A percentile compares a stretch with the other conserved stretches of the same genome.
Evolutionary conservation across 2,329 filamentous ascomycete genomes (phyloP).

Genomic region (Fusarium incarnatum): DNA sequence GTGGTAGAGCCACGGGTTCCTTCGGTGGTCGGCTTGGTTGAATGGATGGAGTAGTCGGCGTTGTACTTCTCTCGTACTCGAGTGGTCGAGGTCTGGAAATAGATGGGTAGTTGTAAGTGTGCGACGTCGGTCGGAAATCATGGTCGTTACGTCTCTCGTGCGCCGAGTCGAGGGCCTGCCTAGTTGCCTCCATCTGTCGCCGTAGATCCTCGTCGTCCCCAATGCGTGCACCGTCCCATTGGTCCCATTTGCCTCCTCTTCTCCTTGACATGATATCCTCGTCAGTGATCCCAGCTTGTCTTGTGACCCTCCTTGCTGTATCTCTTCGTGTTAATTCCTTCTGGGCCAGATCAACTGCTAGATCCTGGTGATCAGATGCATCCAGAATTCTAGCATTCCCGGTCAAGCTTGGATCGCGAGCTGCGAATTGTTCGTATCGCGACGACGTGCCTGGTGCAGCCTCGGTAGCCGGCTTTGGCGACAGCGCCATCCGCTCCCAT

Average conservation of each 20-base stretch:
- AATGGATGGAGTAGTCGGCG: conserved; percentile 31
- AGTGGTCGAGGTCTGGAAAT: conserved; percentile 65
- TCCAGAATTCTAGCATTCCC: conserved; percentile 71
- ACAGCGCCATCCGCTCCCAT: conserved; percentile 69
- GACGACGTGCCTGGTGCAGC: conserved; percentile 40
- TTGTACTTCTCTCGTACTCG: conserved; percentile 53
- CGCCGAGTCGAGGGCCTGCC: conserved; percentile 58
- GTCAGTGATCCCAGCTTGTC: conserved; percentile 67
- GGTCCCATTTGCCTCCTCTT: conserved; percentile 58
- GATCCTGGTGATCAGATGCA: conserved; percentile 76
- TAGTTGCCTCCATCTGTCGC: conserved; percentile 65
- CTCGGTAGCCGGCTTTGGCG: conserved; percentile 45
- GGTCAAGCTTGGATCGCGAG: conserved; percentile 70
- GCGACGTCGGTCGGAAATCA: conserved; percentile 45
- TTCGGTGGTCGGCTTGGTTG: conserved; percentile 53
- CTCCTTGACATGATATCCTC: conserved; percentile 69
- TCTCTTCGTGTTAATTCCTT: conserved; percentile 77
- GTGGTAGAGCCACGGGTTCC: conserved; percentile 39
- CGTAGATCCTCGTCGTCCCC: conserved; percentile 59
- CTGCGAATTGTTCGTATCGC: conserved; percentile 61
- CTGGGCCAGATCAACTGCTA: conserved; percentile 81
- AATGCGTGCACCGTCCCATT: conserved; percentile 49
- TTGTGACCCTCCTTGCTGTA: conserved; percentile 67
- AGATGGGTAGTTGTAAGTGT: conserved; percentile 67
- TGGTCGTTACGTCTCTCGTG: conserved; percentile 43